A percentile compares a stretch with the other conserved stretches of the same genome.
Evolutionary conservation across 129 eudicot genomes (phyloP).

Genomic region (Oenanthe sinensis): DNA sequence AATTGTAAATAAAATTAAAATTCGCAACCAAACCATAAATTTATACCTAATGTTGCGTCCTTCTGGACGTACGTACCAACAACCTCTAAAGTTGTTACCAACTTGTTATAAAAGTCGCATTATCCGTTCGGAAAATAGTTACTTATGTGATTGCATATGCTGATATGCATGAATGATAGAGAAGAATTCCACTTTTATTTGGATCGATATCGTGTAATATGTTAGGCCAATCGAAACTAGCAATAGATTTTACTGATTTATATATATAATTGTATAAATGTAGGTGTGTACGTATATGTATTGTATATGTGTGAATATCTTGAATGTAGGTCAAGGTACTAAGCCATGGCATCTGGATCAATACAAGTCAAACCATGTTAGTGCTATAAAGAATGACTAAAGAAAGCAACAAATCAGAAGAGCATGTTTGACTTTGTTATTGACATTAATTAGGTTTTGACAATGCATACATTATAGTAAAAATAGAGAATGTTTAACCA

Average conservation of each 20-base stretch:
- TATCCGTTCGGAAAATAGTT: not conserved
- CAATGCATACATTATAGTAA: not conserved
- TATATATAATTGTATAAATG: too few relatives aligned
- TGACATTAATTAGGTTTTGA: not conserved
- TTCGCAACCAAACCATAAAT: too few relatives aligned
- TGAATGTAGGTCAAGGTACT: not conserved
- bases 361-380: slow-evolving; percentile 1
- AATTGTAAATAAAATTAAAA: too few relatives aligned
- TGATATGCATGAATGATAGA: too few relatives aligned
- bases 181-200: too few relatives aligned
- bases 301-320: not conserved
- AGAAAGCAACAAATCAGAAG: slow-evolving; percentile 2
- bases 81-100: not conserved
- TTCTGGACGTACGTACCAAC: too few relatives aligned
- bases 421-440: not conserved
- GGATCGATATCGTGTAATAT: not conserved
- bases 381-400: not conserved
- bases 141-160: too few relatives aligned
- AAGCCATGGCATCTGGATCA: not conserved
- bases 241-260: not conserved
- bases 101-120: not conserved
- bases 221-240: not conserved
- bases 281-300: too few relatives aligned
- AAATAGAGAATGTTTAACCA: not conserved
- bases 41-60: too few relatives aligned